These are phyloP conservation scores for Tephrocybe sp. DNA, from an alignment of 768 basidiomycete genomes.

Conservation along the genomic window DNA sequence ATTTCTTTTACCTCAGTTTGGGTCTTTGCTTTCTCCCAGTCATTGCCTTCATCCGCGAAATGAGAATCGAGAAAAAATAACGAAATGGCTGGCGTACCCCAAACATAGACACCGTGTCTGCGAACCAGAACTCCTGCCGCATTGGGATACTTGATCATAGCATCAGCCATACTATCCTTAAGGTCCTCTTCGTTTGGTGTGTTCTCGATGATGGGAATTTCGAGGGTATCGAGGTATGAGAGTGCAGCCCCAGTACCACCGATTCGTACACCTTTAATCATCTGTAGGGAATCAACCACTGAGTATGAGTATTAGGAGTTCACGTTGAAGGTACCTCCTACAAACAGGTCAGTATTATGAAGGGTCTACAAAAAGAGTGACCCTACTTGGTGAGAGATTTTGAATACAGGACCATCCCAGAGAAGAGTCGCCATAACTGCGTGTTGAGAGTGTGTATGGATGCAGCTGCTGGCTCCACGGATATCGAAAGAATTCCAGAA, in stretches of 20 bases:
- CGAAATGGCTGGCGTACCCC: slow-evolving; percentile 49
- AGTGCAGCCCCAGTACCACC: slow-evolving; percentile 75
- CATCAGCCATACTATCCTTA: slow-evolving; percentile 83
- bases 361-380: neutral
- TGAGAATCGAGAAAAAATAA: neutral
- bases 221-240: slow-evolving; percentile 83
- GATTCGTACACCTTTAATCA: slow-evolving; percentile 87
- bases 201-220: slow-evolving; percentile 87
- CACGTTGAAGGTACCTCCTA: slow-evolving; percentile 37
- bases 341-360: slow-evolving; percentile 6
- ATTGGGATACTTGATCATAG: slow-evolving; percentile 77
- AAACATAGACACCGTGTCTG: slow-evolving; percentile 81
- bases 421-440: slow-evolving; percentile 86
- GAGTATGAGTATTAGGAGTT: neutral
- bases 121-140: slow-evolving; percentile 77
- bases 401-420: slow-evolving; percentile 67
- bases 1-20: slow-evolving; percentile 63
- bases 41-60: slow-evolving; percentile 37
- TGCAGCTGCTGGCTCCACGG: slow-evolving; percentile 78
- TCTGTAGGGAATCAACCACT: slow-evolving; percentile 39
- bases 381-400: slow-evolving; percentile 78
- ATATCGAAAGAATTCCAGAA: slow-evolving; percentile 92
- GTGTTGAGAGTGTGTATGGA: slow-evolving; percentile 90
- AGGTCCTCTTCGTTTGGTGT: slow-evolving; percentile 90
- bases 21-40: slow-evolving; percentile 89